Evolutionary conservation across 1,284 basidiomycete genomes (phyloP).

Genomic region (Golubevia sp.): DNA sequence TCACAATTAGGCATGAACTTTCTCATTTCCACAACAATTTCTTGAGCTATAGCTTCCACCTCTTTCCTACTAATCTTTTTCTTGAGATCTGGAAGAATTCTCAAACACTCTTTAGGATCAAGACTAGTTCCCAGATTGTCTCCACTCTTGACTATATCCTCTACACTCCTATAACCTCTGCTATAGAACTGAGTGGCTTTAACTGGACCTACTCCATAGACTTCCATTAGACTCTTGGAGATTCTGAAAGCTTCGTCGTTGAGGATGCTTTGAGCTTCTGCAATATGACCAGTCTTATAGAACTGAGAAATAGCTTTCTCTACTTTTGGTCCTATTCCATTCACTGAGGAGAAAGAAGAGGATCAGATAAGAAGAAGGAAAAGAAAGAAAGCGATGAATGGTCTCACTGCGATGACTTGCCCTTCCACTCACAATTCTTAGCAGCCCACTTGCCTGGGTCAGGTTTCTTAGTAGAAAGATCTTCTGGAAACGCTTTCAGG

Average conservation of each 20-base stretch:
- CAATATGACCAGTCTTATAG: constrained; percentile 24
- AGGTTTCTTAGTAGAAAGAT: constrained; percentile 19
- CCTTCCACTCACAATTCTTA: too few species aligned
- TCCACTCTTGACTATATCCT: constrained; percentile 26
- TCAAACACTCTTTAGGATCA: constrained; percentile 18
- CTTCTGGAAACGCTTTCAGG: constrained; percentile 43
- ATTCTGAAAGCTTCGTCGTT: constrained; percentile 33
- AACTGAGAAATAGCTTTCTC: constrained; percentile 34
- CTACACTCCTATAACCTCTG: constrained; percentile 32
- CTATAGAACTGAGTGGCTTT: constrained; percentile 42
- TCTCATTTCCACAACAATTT: constrained; percentile 11
- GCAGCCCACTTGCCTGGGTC: constrained; percentile 7
- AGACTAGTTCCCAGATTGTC: too few species aligned
- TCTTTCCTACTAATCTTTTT: constrained; percentile 25
- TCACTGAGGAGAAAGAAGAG: too few species aligned
- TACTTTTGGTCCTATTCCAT: constrained; percentile 51
- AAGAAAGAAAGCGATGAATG: too few species aligned
- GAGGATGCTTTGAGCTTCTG: constrained; percentile 41
- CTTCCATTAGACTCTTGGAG: constrained; percentile 37
- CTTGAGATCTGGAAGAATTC: constrained; percentile 31
- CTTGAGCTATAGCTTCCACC: constrained; percentile 21
- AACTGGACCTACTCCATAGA: constrained; percentile 51
- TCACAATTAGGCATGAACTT: constrained; percentile 11
- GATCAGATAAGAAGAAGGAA: too few species aligned
- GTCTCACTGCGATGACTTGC: too few species aligned